Conservation (phyloP, 2,329 filamentous ascomycete genomes). For the Sarocladium strictum region DNA sequence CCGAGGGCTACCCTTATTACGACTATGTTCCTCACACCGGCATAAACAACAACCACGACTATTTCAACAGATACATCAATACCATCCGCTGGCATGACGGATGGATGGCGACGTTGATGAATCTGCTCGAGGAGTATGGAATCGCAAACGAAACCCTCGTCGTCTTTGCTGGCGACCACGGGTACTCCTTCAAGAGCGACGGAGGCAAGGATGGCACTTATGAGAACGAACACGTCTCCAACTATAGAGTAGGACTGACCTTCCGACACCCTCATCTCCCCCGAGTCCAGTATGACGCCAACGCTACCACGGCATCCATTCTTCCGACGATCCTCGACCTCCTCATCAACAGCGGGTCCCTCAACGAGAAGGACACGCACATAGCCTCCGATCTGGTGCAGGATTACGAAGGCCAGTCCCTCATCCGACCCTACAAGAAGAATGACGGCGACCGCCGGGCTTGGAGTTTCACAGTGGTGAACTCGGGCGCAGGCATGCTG, state of each 20-base stretch:
- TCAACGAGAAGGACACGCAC: conserved; percentile 23
- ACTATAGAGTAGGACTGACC: conserved; percentile 36
- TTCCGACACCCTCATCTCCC: conserved; percentile 36
- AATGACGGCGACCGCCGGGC: conserved; percentile 24
- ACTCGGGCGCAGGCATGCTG: conserved; percentile 17
- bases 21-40: conserved; percentile 21
- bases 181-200: conserved; percentile 36
- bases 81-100: conserved; percentile 31
- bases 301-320: conserved; percentile 35
- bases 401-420: conserved; percentile 39
- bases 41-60: conserved; percentile 12
- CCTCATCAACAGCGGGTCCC: conserved; percentile 31
- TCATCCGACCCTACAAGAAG: conserved; percentile 34
- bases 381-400: conserved; percentile 33
- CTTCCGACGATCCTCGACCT: conserved; percentile 40
- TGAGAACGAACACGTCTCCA: conserved; percentile 36
- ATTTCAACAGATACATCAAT: conserved; percentile 35
- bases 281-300: conserved; percentile 30
- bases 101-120: conserved; percentile 32
- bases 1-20: conserved; percentile 22
- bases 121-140: conserved; percentile 34
- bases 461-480: conserved; percentile 52
- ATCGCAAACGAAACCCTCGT: conserved; percentile 39
- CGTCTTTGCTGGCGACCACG: conserved; percentile 38
- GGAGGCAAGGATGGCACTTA: conserved; percentile 30